Evolutionary conservation across 306 rosid species (phyloP), one percentile per base, ranked within the genome.

Genomic region (Mimosa pudica): DNA sequence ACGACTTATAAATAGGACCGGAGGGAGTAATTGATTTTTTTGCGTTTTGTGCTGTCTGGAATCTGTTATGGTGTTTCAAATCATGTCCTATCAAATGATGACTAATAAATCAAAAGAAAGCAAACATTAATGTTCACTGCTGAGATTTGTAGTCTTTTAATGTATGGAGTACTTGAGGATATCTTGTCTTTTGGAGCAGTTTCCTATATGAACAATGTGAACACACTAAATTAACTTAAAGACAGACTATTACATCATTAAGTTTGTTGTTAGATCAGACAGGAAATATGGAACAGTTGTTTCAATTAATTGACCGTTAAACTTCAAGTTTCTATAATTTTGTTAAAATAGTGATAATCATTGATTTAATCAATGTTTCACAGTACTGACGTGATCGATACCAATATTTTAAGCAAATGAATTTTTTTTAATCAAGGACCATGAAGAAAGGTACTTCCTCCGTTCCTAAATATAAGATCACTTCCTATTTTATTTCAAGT

Each of bases 141-240:
- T 62, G 0, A 35, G 47, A 35, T 36, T 64, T 64, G 3, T 17
- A 35, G 75, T 67, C 57, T 54, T 73, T 66, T 77, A 1, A 8
- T 5, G 9, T 64, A 17, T 17, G 73, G 20, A 48, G 24, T 17
- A 17, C 30, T 17, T 33, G 2, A 48, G 73, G 20, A n/a, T 66
- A 42, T 18, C 44, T 13, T 33, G 9, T 67, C 41, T 61, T 32
- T 8, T 45, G 58, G 38, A 48, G 49, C 58, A 60, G 16, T 52
- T 32, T 70, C 66, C 77, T 14, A 76, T n/a, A 36, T 54, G 49
- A 55, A 18, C 47, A 18, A 64, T 44, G 24, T 66, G 61, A 42
- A 33, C 51, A 0, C 63, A 42, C 70, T 33, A n/a, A 8, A 80
- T 61, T 24, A 45, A 48, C 71, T 66, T 66, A 66, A 66, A 60